Conservation (phyloP, 306 rosid species). For the Luffa acutangula region DNA sequence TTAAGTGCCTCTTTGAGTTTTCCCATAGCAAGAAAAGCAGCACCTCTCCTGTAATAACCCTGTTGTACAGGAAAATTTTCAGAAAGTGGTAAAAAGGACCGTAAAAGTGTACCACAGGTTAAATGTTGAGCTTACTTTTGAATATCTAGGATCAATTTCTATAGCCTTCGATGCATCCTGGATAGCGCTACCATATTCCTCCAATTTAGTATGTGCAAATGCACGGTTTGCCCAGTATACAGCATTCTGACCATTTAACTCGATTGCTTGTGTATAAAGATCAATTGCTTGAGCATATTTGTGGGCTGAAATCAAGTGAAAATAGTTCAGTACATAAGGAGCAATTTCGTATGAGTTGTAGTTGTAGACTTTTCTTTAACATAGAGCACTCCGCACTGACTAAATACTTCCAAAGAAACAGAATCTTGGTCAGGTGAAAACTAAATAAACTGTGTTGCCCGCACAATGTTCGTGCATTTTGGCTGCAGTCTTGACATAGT, state of each 20-base stretch:
- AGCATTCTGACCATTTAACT: conserved; percentile 59
- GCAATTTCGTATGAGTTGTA: neutral
- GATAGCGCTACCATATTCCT: conserved; percentile 97
- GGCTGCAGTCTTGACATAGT: neutral
- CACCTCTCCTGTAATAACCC: conserved; percentile 98
- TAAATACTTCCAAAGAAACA: neutral
- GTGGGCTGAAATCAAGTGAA: conserved; percentile 49
- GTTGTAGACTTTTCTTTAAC: neutral
- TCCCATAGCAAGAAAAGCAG: conserved; percentile 90
- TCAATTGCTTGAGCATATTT: conserved; percentile 83
- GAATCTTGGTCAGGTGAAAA: neutral
- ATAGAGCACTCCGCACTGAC: neutral
- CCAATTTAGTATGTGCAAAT: conserved; percentile 84
- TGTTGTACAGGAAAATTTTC: conserved; percentile 22
- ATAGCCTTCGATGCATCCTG: conserved; percentile 87
- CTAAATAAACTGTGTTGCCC: neutral
- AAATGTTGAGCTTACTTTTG: conserved; percentile 49
- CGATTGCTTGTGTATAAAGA: conserved; percentile 81
- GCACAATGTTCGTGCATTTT: neutral
- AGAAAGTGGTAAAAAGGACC: neutral
- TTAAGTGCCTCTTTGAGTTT: conserved; percentile 94
- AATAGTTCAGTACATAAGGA: conserved; percentile 14
- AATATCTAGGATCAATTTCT: conserved; percentile 88
- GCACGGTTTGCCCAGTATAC: conserved; percentile 96
- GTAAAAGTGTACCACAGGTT: neutral